phyloP scores from a whole-genome alignment of 2,329 filamentous ascomycete species.

The Hypoxylon sp. region DNA sequence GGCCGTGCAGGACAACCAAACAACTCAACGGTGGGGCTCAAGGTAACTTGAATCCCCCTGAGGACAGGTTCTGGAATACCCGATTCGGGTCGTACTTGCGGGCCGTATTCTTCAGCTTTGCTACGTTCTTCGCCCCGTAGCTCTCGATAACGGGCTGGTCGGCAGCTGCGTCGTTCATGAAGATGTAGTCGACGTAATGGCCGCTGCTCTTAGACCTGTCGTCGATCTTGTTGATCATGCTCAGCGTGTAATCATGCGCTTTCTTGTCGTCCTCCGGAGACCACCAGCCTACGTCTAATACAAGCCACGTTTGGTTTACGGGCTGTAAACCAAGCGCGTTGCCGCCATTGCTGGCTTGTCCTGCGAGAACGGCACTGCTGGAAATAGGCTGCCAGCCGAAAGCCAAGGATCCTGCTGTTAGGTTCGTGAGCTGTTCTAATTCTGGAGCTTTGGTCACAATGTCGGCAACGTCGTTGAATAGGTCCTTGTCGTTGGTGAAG shows the following conservation, averaged over 20 bases:
- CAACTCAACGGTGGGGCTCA: constrained; percentile 11
- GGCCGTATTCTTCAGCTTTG: constrained; percentile 43
- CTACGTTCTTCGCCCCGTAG: constrained; percentile 47
- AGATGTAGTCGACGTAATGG: constrained; percentile 47
- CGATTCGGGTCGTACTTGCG: constrained; percentile 42
- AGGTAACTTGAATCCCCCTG: constrained; percentile 50
- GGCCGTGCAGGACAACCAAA: constrained; percentile 23
- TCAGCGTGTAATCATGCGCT: constrained; percentile 42
- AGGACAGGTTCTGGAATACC: constrained; percentile 46
- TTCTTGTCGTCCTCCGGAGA: constrained; percentile 44
- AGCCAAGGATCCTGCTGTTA: constrained; percentile 50
- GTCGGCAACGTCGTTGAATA: constrained; percentile 45
- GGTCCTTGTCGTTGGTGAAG: constrained; percentile 48
- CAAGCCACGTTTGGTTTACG: constrained; percentile 52
- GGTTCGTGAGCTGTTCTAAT: constrained; percentile 45
- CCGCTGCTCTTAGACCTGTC: constrained; percentile 37
- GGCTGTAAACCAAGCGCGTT: constrained; percentile 53
- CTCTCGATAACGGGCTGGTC: constrained; percentile 47
- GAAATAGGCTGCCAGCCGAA: constrained; percentile 54
- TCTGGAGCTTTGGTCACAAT: constrained; percentile 49
- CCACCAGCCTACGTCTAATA: constrained; percentile 51
- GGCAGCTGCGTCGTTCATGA: constrained; percentile 50
- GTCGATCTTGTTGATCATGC: constrained; percentile 46
- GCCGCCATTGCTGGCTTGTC: constrained; percentile 46
- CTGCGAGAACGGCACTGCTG: constrained; percentile 49